A percentile compares a stretch with the other conserved stretches of the same genome.
Conservation (phyloP, 1,284 basidiomycete genomes). For the Cryptococcus neoformans region DNA sequence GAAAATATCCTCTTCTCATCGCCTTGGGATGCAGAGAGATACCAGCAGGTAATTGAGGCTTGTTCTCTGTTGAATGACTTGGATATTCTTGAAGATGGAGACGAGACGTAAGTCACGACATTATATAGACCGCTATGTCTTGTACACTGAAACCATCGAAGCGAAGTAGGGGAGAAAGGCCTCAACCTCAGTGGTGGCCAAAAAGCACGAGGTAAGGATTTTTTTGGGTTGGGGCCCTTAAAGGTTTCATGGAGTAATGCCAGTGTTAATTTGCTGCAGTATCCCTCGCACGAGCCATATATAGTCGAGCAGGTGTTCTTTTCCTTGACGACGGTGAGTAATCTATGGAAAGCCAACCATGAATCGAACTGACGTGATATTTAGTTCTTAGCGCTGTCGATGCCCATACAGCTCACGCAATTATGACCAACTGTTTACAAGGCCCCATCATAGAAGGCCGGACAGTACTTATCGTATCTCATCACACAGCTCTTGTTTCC, state of each 20-base stretch:
- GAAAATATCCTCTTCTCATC: conserved; percentile 91
- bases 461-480: conserved; percentile 83
- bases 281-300: conserved; percentile 85
- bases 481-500: conserved; percentile 57
- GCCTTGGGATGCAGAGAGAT: conserved; percentile 73
- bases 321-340: conserved; percentile 78
- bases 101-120: conserved; percentile 59
- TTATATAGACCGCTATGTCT: conserved; percentile 73
- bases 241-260: neutral
- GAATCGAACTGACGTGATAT: neutral
- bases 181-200: conserved; percentile 91
- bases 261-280: conserved; percentile 50
- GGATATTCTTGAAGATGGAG: conserved; percentile 88
- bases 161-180: conserved; percentile 53
- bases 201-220: conserved; percentile 72
- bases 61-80: conserved; percentile 80
- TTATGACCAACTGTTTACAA: conserved; percentile 75
- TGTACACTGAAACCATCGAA: conserved; percentile 8
- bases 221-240: no score
- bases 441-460: conserved; percentile 77
- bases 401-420: conserved; percentile 78
- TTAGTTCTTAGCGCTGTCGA: conserved; percentile 58
- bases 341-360: neutral
- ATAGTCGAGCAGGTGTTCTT: conserved; percentile 80
- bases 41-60: conserved; percentile 68